Conservation (phyloP, 1,284 basidiomycete genomes). For the Clitocybe nebularis region DNA sequence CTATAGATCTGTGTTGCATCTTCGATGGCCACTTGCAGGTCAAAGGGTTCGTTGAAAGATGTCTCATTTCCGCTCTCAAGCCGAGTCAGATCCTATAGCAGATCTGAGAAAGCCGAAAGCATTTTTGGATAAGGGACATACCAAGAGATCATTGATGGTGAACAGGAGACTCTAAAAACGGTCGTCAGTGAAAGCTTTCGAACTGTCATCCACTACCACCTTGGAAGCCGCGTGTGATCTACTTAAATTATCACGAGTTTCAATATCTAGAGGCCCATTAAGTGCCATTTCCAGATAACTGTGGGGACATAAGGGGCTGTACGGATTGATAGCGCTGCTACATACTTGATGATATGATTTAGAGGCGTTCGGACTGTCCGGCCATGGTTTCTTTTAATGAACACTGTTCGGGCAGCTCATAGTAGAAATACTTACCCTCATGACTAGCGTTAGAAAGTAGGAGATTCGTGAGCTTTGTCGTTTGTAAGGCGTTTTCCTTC, state of each 20-base stretch:
- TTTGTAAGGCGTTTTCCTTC: conserved; percentile 75
- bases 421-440: conserved; percentile 52
- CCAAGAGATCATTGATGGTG: conserved; percentile 84
- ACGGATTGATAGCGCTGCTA: conserved; percentile 8
- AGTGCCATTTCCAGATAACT: conserved; percentile 86
- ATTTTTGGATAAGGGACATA: conserved; percentile 26
- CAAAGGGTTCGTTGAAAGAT: conserved; percentile 80
- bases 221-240: conserved; percentile 83
- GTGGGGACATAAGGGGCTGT: conserved; percentile 1
- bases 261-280: conserved; percentile 72
- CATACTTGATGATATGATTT: conserved; percentile 73
- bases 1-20: conserved; percentile 65
- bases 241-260: conserved; percentile 77
- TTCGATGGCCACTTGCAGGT: conserved; percentile 63
- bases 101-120: conserved; percentile 17
- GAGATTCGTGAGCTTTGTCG: conserved; percentile 77
- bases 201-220: conserved; percentile 33
- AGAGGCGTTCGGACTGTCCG: conserved; percentile 63
- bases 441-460: conserved; percentile 87
- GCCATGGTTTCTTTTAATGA: too few species aligned
- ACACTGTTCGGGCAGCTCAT: too few species aligned
- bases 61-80: conserved; percentile 80
- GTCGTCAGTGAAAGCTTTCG: conserved; percentile 4
- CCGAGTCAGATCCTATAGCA: conserved; percentile 67
- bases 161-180: conserved; percentile 57